Percentiles rank a stretch among this genome's conserved stretches.
Evolutionary conservation across 306 rosid species (phyloP).

Genomic region (Fagus crenata): DNA sequence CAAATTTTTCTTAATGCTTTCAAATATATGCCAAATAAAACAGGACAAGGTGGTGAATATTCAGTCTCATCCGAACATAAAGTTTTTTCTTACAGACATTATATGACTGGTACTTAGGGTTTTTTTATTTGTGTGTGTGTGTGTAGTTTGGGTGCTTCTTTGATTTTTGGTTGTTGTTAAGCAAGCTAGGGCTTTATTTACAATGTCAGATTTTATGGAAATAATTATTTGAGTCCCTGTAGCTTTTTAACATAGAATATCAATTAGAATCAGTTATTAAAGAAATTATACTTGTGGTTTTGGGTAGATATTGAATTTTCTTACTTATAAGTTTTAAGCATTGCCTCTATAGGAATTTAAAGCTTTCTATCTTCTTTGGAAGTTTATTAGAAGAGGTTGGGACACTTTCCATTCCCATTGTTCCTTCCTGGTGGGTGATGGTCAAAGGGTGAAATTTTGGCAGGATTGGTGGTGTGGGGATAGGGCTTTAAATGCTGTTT

Average conservation of each 20-base stretch:
- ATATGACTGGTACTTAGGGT: background rate
- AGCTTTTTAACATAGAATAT: background rate
- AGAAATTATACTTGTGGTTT: no score
- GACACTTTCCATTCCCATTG: no score
- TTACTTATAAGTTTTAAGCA: no score
- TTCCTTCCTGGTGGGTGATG: no score
- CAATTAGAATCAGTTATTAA: background rate
- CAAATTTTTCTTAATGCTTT: background rate
- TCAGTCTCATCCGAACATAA: background rate
- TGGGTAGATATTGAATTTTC: no score
- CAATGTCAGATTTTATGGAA: background rate
- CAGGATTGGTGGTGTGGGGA: no score
- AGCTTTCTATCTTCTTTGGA: no score
- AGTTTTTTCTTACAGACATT: background rate
- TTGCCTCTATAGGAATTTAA: no score
- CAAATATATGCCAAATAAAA: background rate
- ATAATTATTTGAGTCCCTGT: background rate
- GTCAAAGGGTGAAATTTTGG: no score
- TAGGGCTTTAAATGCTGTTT: no score
- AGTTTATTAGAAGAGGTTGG: no score
- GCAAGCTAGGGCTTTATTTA: slow-evolving; percentile 3
- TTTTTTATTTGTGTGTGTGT: background rate
- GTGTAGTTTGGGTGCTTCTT: background rate
- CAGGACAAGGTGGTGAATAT: background rate
- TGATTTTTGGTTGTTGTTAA: background rate